Evolutionary conservation across 495 filamentous ascomycete genomes (phyloP).

Genomic region (Darksidea phi): DNA sequence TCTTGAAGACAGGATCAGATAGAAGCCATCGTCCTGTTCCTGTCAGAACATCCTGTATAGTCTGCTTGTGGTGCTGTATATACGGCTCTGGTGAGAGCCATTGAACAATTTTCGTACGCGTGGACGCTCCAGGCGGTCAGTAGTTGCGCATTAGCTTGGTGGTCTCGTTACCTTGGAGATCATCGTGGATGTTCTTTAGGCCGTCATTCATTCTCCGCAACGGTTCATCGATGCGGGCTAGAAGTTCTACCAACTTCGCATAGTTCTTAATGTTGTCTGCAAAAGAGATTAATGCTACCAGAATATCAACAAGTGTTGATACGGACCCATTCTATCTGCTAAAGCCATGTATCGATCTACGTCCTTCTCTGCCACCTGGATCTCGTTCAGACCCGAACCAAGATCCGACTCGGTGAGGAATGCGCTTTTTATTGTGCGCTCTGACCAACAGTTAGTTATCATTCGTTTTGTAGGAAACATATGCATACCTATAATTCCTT

Average conservation of each 20-base stretch:
- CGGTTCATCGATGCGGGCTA: constrained; percentile 20
- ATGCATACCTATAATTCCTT: constrained; percentile 18
- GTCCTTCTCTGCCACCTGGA: constrained; percentile 6
- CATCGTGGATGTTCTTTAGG: constrained; percentile 31
- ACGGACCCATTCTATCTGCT: constrained; percentile 17
- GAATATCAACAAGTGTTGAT: background rate
- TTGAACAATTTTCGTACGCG: constrained; percentile 17
- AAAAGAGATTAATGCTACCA: too few relatives aligned
- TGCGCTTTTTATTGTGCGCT: constrained; percentile 8
- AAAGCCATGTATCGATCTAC: constrained; percentile 12
- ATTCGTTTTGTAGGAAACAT: background rate
- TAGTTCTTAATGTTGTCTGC: constrained; percentile 5
- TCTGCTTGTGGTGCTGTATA: constrained; percentile 32
- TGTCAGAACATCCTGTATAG: constrained; percentile 19
- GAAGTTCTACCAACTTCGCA: constrained; percentile 11
- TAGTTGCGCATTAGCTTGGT: background rate
- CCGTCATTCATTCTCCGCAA: constrained; percentile 29
- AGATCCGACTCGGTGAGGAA: constrained; percentile 8
- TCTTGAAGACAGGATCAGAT: constrained; percentile 22
- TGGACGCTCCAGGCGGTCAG: constrained; percentile 11
- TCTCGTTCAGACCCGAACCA: constrained; percentile 13
- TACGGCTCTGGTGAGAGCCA: constrained; percentile 34
- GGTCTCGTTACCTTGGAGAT: constrained; percentile 24
- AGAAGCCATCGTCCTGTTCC: constrained; percentile 38
- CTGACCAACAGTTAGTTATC: background rate